Percentiles rank a stretch among this genome's conserved stretches.
Evolutionary conservation across 2,329 filamentous ascomycete genomes (phyloP).

Genomic region (Cordyceps cateniannulata): DNA sequence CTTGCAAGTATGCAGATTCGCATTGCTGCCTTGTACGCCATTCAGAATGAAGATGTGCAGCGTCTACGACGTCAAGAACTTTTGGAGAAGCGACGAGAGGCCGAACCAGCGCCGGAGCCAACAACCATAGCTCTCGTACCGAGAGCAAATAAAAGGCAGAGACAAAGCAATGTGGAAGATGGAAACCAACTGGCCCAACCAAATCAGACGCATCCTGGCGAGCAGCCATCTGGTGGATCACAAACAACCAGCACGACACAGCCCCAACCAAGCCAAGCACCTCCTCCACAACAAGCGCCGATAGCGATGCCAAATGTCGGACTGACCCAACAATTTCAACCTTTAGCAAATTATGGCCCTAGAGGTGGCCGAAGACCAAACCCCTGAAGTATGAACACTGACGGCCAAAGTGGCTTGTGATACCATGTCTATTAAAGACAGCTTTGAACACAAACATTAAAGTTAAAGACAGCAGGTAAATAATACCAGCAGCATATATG

Average conservation of each 20-base stretch:
- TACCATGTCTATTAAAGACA: no score
- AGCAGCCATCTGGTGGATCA: not conserved
- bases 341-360: slow-evolving; percentile 23
- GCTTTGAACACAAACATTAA: no score
- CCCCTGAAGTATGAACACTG: not conserved
- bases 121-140: slow-evolving; percentile 1
- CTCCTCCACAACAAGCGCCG: slow-evolving; percentile 17
- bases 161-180: not conserved
- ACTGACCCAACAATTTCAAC: slow-evolving; percentile 23
- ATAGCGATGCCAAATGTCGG: slow-evolving; percentile 23
- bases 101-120: slow-evolving; percentile 25
- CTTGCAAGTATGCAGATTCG: slow-evolving; percentile 35
- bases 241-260: slow-evolving; percentile 22
- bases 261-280: slow-evolving; percentile 22
- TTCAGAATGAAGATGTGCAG: slow-evolving; percentile 39
- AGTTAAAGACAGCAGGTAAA: no score
- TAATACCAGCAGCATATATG: no score
- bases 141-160: slow-evolving; percentile 17
- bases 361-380: slow-evolving; percentile 23
- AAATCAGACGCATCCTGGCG: not conserved
- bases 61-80: slow-evolving; percentile 32
- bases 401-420: no score
- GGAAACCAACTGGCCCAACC: not conserved
- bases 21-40: slow-evolving; percentile 37
- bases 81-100: slow-evolving; percentile 30